Base-by-base conservation (phyloP, 2,329 filamentous ascomycete genomes). In the Botrytis galanthina region DNA sequence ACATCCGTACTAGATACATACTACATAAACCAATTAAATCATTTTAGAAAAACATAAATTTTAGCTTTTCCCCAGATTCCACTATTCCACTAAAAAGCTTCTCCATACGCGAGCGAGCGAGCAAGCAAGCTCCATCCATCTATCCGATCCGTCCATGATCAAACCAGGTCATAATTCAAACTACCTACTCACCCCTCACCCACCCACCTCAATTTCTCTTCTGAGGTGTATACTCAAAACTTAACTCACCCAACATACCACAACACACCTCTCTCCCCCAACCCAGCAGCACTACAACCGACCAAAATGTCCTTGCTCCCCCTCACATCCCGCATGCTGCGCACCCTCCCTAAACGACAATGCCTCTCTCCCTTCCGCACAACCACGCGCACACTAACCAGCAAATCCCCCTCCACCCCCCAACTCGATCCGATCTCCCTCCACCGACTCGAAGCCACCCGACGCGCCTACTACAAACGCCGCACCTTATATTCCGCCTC, bases 401-500 rank as follows among this genome's bases (percentile, higher is more conserved):
- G 46, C 16, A 73, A 74, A 73, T 60, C 29, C 59, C 32, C 14
- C 70, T 73, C 61, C 42, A 70, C 46, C 42, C 73, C 67, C 39
- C 73, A 26, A 48, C 66, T 12, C 66, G 79, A 80, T 64, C 73
- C 74, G 26, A 76, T 81, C n/a, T 75, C 76, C 26, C 74, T 80
- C 4, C 80, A 80, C 73, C 78, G 79, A 12, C 76, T 79, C 60
- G 76, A 80, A 75, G 74, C 72, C 2, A 63, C 77, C 37, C 76
- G 75, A 1, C 64, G 73, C 32, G 78, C 77, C 54, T 77, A 81
- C 73, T 78, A 80, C 70, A 81, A 81, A 70, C 77, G 80, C 4
- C 78, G 80, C 20, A 75, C 76, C 32, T 76, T 77, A 51, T 81
- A 81, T 70, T 75, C 78, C 18, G 75, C 72, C 0, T 72, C 75